Base-by-base conservation (phyloP, 2,329 filamentous ascomycete species). In the Exserohilum turcica region DNA sequence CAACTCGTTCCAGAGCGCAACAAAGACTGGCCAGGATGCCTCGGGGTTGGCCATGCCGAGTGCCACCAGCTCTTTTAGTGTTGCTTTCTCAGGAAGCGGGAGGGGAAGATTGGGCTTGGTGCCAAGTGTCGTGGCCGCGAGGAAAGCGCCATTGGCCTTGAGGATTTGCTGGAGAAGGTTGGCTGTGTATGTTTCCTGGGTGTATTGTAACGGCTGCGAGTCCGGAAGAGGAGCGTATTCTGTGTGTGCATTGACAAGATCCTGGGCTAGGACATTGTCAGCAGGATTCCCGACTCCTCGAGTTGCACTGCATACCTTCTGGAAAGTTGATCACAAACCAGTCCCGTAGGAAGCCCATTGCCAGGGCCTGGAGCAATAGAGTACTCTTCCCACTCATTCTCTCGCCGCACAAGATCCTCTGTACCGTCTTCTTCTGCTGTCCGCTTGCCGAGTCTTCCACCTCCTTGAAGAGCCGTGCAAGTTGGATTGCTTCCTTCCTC, bases 271-370 rank as follows among this genome's bases (percentile, higher is more conserved):
- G 16, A 15, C n/a, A 2, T n/a, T 21, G 46, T 65, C 49, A 73
- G 68, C 46, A 39, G 21, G 21, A 19, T 19, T 37, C n/a, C 19
- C 7, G 13, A 31, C 8, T 6, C 12, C n/a, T 40, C 7, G 42
- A 19, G 8, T 24, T 6, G 18, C 28, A 24, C 3, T 43, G 67
- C 81, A 66, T 80, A 95, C 92, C 89, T 78, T 99, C 92, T 32
- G 94, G 92, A 45, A 97, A 82, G 68, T 90, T 88, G 53, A 99
- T 82, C 40, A 97, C 92, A 38, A 96, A 82, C 91, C 92, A 97
- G 24, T 89, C 83, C 73, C 91, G 91, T 67, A 92, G 73, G 61
- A 93, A 86, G 1, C 86, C 93, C 75, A 92, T 87, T 15, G 89
- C 80, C 83, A 95, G 85, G 33, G 89, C 89, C 77, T 97, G 92